Evolutionary conservation across 345 rosid genomes (phyloP).

Genomic region (Moringa oleifera): DNA sequence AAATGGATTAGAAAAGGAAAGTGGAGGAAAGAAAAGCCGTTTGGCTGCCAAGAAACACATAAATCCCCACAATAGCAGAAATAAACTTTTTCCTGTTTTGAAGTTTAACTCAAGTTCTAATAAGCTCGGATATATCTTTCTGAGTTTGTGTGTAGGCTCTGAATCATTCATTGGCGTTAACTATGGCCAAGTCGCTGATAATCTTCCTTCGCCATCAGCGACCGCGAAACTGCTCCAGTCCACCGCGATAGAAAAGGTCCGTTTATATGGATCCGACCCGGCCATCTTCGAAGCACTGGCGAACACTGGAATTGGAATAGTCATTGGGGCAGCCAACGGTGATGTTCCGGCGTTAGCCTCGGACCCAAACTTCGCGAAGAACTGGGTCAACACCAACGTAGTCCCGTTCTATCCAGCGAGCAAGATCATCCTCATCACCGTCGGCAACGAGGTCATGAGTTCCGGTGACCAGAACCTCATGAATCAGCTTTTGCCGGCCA

Average conservation of each 20-base stretch:
- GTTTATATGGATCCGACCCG: conserved; percentile 74
- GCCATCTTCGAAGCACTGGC: conserved; percentile 67
- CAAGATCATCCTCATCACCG: conserved; percentile 65
- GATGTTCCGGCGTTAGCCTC: conserved; percentile 74
- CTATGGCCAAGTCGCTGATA: conserved; percentile 78
- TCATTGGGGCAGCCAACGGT: conserved; percentile 60
- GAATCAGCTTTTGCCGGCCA: conserved; percentile 69
- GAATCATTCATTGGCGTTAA: conserved; percentile 81
- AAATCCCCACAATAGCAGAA: too few relatives aligned
- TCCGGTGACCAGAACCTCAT: conserved; percentile 44
- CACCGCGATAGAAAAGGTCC: conserved; percentile 63
- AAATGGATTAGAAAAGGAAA: too few relatives aligned
- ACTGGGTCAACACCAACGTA: conserved; percentile 66
- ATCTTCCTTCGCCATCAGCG: conserved; percentile 66
- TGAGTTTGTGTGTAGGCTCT: conserved; percentile 31
- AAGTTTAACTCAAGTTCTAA: too few relatives aligned
- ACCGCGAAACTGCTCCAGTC: conserved; percentile 79
- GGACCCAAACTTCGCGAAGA: conserved; percentile 55
- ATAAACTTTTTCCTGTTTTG: too few relatives aligned
- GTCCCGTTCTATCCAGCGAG: conserved; percentile 73
- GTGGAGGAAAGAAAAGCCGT: not conserved
- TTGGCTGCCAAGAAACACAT: too few relatives aligned
- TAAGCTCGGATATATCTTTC: too few relatives aligned
- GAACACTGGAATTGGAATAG: conserved; percentile 70
- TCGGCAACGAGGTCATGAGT: conserved; percentile 69